Evolutionary conservation across 108 stramenopile genomes (phyloP).

Genomic region (Cyclostephanos tholiformis): DNA sequence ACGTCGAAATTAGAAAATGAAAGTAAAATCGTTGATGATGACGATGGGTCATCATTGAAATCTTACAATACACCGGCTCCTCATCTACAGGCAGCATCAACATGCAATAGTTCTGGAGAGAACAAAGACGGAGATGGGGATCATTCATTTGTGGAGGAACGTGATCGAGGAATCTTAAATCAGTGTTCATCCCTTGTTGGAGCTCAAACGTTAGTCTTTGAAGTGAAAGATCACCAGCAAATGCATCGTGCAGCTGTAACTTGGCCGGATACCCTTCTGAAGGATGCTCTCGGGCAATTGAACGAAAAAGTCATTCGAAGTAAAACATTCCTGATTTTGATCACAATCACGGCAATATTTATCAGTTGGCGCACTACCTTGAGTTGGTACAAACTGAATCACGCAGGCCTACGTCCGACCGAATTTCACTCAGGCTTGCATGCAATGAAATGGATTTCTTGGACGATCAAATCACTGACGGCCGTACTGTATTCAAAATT

Average conservation of each 20-base stretch:
- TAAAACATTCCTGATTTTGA: background rate
- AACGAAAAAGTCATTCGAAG: constrained; percentile 1
- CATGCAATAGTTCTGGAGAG: constrained; percentile 10
- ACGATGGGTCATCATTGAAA: constrained; percentile 2
- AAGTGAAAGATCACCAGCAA: constrained; percentile 11
- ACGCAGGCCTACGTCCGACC: background rate
- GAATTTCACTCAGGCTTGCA: background rate
- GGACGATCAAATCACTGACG: too few species aligned
- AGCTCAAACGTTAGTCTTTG: background rate
- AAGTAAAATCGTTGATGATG: constrained; percentile 1
- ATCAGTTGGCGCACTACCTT: background rate
- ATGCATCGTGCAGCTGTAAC: background rate
- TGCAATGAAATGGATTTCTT: background rate
- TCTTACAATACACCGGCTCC: constrained; percentile 9
- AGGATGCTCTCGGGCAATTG: background rate
- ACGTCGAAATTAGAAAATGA: background rate
- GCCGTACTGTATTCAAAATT: too few species aligned
- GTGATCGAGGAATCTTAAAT: too few species aligned
- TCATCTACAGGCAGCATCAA: constrained; percentile 7
- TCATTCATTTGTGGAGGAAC: background rate
- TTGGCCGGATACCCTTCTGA: background rate
- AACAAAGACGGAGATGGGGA: background rate
- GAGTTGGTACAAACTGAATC: background rate
- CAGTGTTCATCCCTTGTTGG: constrained; percentile 13
- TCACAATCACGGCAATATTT: background rate